Conservation (phyloP, 331 rosid species). For the Pyrus hybrid region DNA sequence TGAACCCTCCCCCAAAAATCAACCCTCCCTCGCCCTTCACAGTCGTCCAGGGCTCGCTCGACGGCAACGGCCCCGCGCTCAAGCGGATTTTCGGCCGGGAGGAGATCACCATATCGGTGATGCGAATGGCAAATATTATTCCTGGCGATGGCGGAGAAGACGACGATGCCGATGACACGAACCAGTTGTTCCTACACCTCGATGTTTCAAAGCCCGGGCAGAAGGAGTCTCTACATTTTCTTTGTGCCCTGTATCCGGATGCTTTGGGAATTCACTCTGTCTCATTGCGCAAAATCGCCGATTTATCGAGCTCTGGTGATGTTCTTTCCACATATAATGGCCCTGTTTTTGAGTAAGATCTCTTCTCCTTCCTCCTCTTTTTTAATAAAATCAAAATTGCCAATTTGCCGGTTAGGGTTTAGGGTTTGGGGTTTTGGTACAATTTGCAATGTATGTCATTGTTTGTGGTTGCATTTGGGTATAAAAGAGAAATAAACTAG, state of each 20-base stretch:
- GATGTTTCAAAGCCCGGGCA: conserved; percentile 62
- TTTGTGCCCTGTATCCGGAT: conserved; percentile 79
- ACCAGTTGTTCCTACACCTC: conserved; percentile 74
- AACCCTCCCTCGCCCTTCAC: conserved; percentile 71
- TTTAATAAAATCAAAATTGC: background rate
- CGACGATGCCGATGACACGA: conserved; percentile 31
- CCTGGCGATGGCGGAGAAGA: conserved; percentile 31
- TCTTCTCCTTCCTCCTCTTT: background rate
- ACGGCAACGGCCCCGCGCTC: conserved; percentile 66
- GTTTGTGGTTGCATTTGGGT: background rate
- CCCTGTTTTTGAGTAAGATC: conserved; percentile 65
- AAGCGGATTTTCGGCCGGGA: conserved; percentile 52
- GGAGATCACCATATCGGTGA: conserved; percentile 58
- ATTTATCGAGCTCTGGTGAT: conserved; percentile 21
- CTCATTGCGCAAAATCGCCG: conserved; percentile 57
- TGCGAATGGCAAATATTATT: conserved; percentile 39
- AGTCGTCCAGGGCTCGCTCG: conserved; percentile 63
- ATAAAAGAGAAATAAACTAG: background rate
- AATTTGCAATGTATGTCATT: background rate
- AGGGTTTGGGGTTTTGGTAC: no score
- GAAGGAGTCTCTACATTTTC: conserved; percentile 52
- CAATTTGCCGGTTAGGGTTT: background rate
- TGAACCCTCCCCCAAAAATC: conserved; percentile 78
- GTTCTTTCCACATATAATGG: conserved; percentile 46
- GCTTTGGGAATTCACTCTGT: conserved; percentile 93